Evolutionary conservation across 768 basidiomycete species (phyloP), one percentile per base, ranked within the genome.

Genomic region (Leccinum variicolor): DNA sequence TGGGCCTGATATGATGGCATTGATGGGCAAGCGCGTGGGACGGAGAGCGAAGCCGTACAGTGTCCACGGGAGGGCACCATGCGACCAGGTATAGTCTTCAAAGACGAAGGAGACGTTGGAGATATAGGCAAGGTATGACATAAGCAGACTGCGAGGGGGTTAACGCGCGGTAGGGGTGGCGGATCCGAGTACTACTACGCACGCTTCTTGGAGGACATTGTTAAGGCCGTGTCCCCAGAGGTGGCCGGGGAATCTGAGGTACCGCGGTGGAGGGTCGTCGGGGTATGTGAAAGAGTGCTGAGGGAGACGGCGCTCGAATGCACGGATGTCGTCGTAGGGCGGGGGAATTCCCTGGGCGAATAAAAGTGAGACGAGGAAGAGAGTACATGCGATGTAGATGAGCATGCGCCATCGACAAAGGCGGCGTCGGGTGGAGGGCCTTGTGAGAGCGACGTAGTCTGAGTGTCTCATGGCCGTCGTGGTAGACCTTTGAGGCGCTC

Each of bases 161-260:
- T 14, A 55, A 54, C 14, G 28, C 9, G 43, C 2, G n/a, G 26
- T 5, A n/a, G 5, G 19, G 9, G 31, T 23, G 3, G 4, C 11
- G 25, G 25, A 25, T 25, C 1, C 5, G 29, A 13, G 14, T 52
- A 4, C 1, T 52, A 4, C 1, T 21, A 78, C 82, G 59, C 64
- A 85, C 83, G 77, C 74, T 77, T 86, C 84, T 67, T 85, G 82
- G 25, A 86, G 71, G 28, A 85, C 67, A 55, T 86, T 86, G 67
- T 85, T 85, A 56, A 85, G 73, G 1, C 85, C 85, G 54, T 81
- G 81, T 0, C 82, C 83, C 83, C 83, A 84, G 6, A 84, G 54
- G 58, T 84, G 82, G 19, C 76, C 76, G 1, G 82, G 79, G 60
- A 84, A 85, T 26, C 77, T 65, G 29, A 86, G 60, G 58, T 79